Evolutionary conservation across 148 eudicot genomes (phyloP).

Genomic region (Silene conica): DNA sequence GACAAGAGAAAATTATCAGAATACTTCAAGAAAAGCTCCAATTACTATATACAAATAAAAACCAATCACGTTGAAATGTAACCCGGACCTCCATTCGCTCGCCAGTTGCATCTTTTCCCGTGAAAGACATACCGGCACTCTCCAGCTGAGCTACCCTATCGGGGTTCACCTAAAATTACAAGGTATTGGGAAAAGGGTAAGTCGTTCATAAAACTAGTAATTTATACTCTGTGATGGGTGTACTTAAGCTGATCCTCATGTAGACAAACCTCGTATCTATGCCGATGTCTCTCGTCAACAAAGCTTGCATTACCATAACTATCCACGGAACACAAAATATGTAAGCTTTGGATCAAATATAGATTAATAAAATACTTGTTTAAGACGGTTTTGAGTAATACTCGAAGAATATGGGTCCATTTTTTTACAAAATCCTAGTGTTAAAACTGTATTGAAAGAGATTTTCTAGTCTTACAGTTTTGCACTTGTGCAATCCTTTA

Average conservation of each 20-base stretch:
- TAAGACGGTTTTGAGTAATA: no score
- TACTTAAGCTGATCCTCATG: not conserved
- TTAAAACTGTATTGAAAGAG: no score
- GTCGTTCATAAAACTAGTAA: not conserved
- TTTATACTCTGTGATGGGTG: not conserved
- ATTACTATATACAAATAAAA: not conserved
- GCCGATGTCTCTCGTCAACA: slow-evolving; percentile 96
- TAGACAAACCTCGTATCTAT: slow-evolving; percentile 85
- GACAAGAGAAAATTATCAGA: not conserved
- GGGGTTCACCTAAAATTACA: slow-evolving; percentile 68
- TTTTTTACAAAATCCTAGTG: no score
- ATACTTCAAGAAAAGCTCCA: not conserved
- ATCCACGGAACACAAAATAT: not conserved
- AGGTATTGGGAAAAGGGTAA: not conserved
- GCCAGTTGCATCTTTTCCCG: slow-evolving; percentile 92
- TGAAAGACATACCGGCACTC: slow-evolving; percentile 75
- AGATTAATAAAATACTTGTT: no score
- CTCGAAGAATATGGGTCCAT: no score
- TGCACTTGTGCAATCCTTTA: slow-evolving; percentile 57
- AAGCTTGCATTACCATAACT: slow-evolving; percentile 74
- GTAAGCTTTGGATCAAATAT: slow-evolving; percentile 1
- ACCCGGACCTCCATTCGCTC: slow-evolving; percentile 82
- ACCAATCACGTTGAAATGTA: not conserved
- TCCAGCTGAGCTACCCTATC: slow-evolving; percentile 71
- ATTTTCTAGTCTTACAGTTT: slow-evolving; percentile 58